phyloP scores from a whole-genome alignment of 257 asterid species.

The Capsicum chinense region DNA sequence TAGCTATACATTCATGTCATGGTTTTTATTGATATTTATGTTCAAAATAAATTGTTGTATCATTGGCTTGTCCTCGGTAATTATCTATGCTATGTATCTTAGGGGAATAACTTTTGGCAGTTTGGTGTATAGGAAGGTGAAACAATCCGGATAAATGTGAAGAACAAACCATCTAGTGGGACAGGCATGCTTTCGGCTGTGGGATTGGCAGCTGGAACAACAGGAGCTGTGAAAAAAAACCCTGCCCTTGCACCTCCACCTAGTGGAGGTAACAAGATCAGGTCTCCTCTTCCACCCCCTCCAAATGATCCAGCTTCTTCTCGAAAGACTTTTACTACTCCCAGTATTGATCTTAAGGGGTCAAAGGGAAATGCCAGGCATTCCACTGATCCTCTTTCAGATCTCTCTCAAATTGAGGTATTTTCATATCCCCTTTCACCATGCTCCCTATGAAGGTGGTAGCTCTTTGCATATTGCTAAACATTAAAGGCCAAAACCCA shows the following conservation, averaged over 20 bases:
- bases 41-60: neutral
- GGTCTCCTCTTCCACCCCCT: constrained; percentile 95
- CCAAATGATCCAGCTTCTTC: constrained; percentile 76
- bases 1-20: neutral
- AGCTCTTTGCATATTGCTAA: neutral
- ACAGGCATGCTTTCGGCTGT: constrained; percentile 92
- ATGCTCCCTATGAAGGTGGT: neutral
- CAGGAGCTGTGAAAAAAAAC: constrained; percentile 66
- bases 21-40: neutral
- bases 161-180: constrained; percentile 80
- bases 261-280: constrained; percentile 60
- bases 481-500: neutral
- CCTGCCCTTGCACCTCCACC: constrained; percentile 88
- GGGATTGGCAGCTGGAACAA: constrained; percentile 57
- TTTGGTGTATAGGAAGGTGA: constrained; percentile 83
- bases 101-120: constrained; percentile 21
- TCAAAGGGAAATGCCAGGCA: constrained; percentile 51
- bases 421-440: neutral
- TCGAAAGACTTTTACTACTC: constrained; percentile 48
- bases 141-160: constrained; percentile 87
- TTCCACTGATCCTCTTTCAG: constrained; percentile 62
- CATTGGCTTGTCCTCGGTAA: neutral
- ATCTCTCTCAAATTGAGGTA: constrained; percentile 92
- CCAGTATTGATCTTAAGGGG: constrained; percentile 43
- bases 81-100: neutral